These are phyloP conservation scores for Pyrenophora graminea DNA, from an alignment of 2,329 filamentous ascomycete genomes.

Conservation along the genomic window DNA sequence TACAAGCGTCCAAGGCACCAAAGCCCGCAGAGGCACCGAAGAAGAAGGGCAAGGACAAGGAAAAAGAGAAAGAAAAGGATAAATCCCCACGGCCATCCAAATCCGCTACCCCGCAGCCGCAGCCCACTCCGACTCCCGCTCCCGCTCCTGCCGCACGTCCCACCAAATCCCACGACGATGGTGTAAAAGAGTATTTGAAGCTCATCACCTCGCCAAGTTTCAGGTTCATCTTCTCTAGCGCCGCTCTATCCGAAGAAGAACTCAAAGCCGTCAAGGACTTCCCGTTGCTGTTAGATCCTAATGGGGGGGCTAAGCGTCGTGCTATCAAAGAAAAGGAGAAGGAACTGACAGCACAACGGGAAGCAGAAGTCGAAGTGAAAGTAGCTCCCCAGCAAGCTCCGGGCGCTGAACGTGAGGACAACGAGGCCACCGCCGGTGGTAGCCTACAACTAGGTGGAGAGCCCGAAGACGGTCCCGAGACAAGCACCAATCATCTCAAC, in stretches of 20 bases:
- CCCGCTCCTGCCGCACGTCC: constrained; percentile 20
- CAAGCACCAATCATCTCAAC: constrained; percentile 61
- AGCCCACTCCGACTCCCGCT: constrained; percentile 18
- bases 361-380: constrained; percentile 61
- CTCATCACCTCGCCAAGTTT: constrained; percentile 52
- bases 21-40: constrained; percentile 38
- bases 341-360: constrained; percentile 53
- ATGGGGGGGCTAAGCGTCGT: constrained; percentile 80
- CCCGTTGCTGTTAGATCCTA: constrained; percentile 80
- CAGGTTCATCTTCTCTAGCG: constrained; percentile 58
- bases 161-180: constrained; percentile 26
- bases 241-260: constrained; percentile 50
- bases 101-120: constrained; percentile 28
- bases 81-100: constrained; percentile 34
- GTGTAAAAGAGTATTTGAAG: constrained; percentile 47
- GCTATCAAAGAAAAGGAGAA: constrained; percentile 70
- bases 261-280: constrained; percentile 60
- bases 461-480: constrained; percentile 76
- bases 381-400: constrained; percentile 47
- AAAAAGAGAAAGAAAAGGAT: constrained; percentile 24
- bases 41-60: constrained; percentile 36
- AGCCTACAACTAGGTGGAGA: constrained; percentile 91
- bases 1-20: constrained; percentile 34
- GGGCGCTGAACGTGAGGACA: constrained; percentile 65
- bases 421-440: constrained; percentile 68